These are phyloP conservation scores for Saccharata proteae DNA, from an alignment of 2,329 filamentous ascomycete species.

Conservation along the genomic window DNA sequence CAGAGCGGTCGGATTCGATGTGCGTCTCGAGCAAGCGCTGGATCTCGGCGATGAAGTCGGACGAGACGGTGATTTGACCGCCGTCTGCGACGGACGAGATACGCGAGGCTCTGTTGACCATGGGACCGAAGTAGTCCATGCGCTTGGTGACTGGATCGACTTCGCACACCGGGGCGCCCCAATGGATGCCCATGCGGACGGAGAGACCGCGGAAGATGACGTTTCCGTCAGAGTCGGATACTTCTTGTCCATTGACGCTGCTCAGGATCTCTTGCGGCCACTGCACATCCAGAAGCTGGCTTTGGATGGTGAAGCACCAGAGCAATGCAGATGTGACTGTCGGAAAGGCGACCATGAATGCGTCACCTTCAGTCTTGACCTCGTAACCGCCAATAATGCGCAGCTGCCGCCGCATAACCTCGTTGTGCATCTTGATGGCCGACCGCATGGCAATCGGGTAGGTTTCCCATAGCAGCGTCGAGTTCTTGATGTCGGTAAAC, in stretches of 20 bases:
- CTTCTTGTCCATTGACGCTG: constrained; percentile 71
- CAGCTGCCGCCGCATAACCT: constrained; percentile 86
- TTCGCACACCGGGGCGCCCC: constrained; percentile 87
- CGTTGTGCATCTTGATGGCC: constrained; percentile 94
- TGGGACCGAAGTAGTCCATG: constrained; percentile 99
- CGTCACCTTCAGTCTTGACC: constrained; percentile 98
- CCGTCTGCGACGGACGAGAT: constrained; percentile 92
- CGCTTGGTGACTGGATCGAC: constrained; percentile 90
- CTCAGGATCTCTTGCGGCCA: constrained; percentile 92
- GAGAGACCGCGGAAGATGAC: constrained; percentile 89
- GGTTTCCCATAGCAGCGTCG: constrained; percentile 89
- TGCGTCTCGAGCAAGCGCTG: constrained; percentile 82
- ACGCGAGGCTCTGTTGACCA: constrained; percentile 94
- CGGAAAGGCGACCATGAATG: constrained; percentile 98
- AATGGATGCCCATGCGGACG: constrained; percentile 96
- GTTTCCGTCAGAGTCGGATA: constrained; percentile 71
- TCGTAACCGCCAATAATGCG: constrained; percentile 93
- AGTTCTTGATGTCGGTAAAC: constrained; percentile 99
- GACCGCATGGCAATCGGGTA: constrained; percentile 92
- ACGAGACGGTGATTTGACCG: constrained; percentile 91
- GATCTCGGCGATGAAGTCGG: constrained; percentile 93
- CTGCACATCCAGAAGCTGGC: constrained; percentile 70
- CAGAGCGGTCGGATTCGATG: constrained; percentile 66
- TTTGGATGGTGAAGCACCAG: constrained; percentile 94
- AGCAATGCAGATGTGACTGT: constrained; percentile 88